phyloP scores from a whole-genome alignment of 257 asterid genomes.

The Ajuga chamaepitys region DNA sequence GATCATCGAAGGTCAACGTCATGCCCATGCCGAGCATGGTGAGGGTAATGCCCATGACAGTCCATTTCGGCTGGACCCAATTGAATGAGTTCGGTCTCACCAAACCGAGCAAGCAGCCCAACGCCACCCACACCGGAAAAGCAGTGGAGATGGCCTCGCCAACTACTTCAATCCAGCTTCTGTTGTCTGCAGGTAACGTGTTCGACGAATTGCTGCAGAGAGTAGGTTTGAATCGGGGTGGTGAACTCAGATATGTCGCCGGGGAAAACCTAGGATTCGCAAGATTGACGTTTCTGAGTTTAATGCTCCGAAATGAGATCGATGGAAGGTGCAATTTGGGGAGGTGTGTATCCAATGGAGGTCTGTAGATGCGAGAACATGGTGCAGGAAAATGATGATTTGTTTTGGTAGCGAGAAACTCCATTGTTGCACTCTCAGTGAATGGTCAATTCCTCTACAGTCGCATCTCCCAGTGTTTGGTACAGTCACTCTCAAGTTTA shows the following conservation, averaged over 20 bases:
- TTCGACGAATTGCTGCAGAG: constrained; percentile 49
- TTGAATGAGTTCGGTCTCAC: constrained; percentile 50
- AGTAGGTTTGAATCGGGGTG: constrained; percentile 14
- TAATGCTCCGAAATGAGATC: constrained; percentile 14
- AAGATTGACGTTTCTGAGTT: constrained; percentile 11
- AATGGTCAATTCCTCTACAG: too few relatives aligned
- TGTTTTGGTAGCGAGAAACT: constrained; percentile 11
- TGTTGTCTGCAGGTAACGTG: constrained; percentile 23
- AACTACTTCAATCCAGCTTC: constrained; percentile 46
- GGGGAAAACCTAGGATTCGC: constrained; percentile 10
- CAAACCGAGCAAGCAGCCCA: constrained; percentile 76
- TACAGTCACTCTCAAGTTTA: too few relatives aligned
- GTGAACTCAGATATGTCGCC: background rate
- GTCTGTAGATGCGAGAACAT: constrained; percentile 1
- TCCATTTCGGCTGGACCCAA: constrained; percentile 84
- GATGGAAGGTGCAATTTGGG: constrained; percentile 6
- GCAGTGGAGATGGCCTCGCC: constrained; percentile 69
- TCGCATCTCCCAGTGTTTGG: too few relatives aligned
- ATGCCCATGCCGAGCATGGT: constrained; percentile 98
- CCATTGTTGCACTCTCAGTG: background rate
- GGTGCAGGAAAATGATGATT: constrained; percentile 9
- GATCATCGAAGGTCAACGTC: constrained; percentile 85
- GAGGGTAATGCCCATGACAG: constrained; percentile 71
- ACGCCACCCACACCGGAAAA: constrained; percentile 81
- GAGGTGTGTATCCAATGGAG: constrained; percentile 12